Base-by-base conservation (phyloP, 2,329 filamentous ascomycete species). In the Arthrobotrys pseudoclavata region DNA sequence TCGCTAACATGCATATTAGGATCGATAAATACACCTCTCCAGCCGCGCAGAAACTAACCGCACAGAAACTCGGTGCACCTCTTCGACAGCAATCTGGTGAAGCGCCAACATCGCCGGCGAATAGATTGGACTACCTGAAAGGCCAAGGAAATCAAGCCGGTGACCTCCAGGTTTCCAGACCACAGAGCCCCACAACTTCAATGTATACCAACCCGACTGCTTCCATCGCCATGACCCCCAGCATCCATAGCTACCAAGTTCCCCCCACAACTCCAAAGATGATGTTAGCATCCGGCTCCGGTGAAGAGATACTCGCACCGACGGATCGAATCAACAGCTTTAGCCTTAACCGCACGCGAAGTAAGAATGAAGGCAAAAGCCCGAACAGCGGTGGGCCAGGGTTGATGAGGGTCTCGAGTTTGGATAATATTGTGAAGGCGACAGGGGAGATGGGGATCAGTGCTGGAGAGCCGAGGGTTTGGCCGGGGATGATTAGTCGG, bases 151-250 rank as follows among this genome's bases (percentile, higher is more conserved):
- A n/a, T 15, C 24, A 57, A 34, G 47, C 52, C 7, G 29, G 45
- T 1, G 61, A 42, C 0, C 55, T 45, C 18, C 76, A 79, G 61
- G 67, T 61, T 10, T 80, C 79, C n/a, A 76, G 79, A 10, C 79
- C 80, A 10, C 79, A 80, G 22, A 80, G 79, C 24, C 80, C 80
- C 4, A 81, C 80, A 31, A 81, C 80, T 7, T 80, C 79, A 29
- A 81, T 81, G 80, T 80, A 81, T 24, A 81, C 80, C 52, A 81
- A 81, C 26, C 80, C 79, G 12, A 80, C 80, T 2, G 79, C 24
- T 3, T 76, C 72, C 3, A 37, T 67, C 7, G 72, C 72, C 22
- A 76, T 76, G 72, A 76, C 72, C 3, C 72, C 72, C 4, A 76
- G 72, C 61, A 76, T 76, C 10, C 72, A 76, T n/a, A 70, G 66